phyloP scores from a whole-genome alignment of 2,329 filamentous ascomycete species.

The Fusarium sp. region DNA sequence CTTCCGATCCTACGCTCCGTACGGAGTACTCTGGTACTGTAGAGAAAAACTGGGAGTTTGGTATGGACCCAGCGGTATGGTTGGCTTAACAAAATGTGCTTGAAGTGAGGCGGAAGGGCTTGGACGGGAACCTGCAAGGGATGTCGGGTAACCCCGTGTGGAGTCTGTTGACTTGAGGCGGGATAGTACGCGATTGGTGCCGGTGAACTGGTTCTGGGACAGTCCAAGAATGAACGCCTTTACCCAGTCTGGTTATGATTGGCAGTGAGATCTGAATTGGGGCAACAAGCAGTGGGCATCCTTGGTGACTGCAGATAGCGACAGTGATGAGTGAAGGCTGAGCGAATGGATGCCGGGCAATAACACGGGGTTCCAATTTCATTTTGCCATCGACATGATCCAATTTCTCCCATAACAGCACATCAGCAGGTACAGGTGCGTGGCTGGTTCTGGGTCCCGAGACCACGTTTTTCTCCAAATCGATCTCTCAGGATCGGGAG shows the following conservation, averaged over 20 bases:
- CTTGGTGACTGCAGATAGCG: slow-evolving; percentile 13
- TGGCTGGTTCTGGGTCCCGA: slow-evolving; percentile 30
- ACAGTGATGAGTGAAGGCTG: slow-evolving; percentile 20
- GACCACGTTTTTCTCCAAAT: slow-evolving; percentile 32
- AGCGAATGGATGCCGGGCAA: neutral
- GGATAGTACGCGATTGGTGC: slow-evolving; percentile 44
- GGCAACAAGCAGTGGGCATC: neutral
- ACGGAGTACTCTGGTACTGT: neutral
- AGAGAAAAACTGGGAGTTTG: neutral
- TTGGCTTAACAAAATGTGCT: slow-evolving; percentile 23
- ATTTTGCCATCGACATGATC: neutral
- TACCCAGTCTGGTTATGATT: slow-evolving; percentile 30
- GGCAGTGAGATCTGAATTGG: slow-evolving; percentile 30
- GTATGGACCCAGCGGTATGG: slow-evolving; percentile 29
- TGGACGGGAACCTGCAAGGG: slow-evolving; percentile 33
- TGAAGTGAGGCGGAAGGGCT: slow-evolving; percentile 40
- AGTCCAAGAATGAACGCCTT: slow-evolving; percentile 31
- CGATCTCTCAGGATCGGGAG: slow-evolving; percentile 28
- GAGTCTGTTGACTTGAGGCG: slow-evolving; percentile 37
- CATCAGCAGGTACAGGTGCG: slow-evolving; percentile 30
- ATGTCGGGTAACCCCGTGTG: slow-evolving; percentile 43
- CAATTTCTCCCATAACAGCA: slow-evolving; percentile 13
- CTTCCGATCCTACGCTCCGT: neutral
- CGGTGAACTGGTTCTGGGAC: slow-evolving; percentile 41
- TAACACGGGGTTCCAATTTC: neutral